Evolutionary conservation across 495 filamentous ascomycete genomes (phyloP).

Genomic region (Neurospora sublineolata): DNA sequence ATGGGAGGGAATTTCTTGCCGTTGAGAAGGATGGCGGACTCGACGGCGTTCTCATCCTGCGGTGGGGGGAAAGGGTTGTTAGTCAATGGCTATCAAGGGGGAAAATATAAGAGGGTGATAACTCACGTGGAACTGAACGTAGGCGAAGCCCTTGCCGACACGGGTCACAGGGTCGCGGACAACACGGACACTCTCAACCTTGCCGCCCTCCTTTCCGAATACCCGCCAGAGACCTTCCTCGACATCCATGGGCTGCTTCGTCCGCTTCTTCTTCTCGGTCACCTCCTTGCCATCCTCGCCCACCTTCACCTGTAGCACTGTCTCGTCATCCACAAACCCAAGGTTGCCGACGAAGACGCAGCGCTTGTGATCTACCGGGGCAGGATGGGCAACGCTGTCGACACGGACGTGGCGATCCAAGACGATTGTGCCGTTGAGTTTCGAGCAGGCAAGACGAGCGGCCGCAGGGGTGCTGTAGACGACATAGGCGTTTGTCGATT

Average conservation of each 20-base stretch:
- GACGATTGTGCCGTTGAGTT: conserved; percentile 72
- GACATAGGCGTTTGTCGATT: conserved; percentile 87
- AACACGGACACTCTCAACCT: conserved; percentile 88
- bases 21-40: conserved; percentile 73
- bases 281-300: conserved; percentile 35
- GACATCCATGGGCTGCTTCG: conserved; percentile 65
- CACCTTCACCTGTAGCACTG: conserved; percentile 45
- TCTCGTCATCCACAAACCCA: conserved; percentile 85
- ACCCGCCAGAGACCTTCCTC: conserved; percentile 93
- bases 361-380: conserved; percentile 65
- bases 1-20: conserved; percentile 89
- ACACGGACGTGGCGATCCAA: conserved; percentile 84
- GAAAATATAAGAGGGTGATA: background rate
- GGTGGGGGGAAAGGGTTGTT: background rate
- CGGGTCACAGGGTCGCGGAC: conserved; percentile 78
- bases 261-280: conserved; percentile 50
- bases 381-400: conserved; percentile 81
- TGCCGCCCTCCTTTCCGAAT: conserved; percentile 62
- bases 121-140: conserved; percentile 78
- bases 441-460: conserved; percentile 61
- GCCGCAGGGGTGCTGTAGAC: conserved; percentile 67
- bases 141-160: conserved; percentile 94
- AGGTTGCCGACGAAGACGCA: conserved; percentile 97
- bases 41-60: conserved; percentile 73
- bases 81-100: background rate